Percentiles rank a stretch among this genome's conserved stretches.
phyloP scores from a whole-genome alignment of 345 rosid species.

The Bretschneidera sinensis region DNA sequence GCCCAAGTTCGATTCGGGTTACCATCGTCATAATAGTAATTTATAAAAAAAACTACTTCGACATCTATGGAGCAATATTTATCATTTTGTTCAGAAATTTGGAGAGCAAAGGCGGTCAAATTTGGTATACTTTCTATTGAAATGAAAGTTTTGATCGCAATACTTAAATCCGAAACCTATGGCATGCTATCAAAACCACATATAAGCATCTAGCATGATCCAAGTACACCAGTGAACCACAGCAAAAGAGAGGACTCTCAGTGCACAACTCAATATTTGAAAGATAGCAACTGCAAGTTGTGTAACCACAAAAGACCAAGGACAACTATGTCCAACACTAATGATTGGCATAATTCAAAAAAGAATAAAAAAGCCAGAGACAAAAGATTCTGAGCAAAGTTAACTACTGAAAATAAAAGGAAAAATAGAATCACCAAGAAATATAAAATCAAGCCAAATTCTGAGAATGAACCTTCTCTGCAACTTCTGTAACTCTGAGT shows the following conservation, averaged over 20 bases:
- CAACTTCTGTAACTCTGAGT: slow-evolving; percentile 71
- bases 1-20: no score
- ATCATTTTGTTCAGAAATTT: not conserved
- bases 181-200: not conserved
- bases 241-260: not conserved
- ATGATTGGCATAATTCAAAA: no score
- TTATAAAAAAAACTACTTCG: no score
- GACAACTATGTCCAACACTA: not conserved
- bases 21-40: no score
- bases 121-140: no score
- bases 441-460: not conserved
- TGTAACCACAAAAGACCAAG: no score
- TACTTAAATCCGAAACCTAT: slow-evolving; percentile 1
- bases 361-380: not conserved
- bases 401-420: not conserved
- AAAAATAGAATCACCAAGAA: not conserved
- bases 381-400: not conserved
- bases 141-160: not conserved
- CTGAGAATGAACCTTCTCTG: slow-evolving; percentile 65
- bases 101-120: not conserved
- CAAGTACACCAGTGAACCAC: not conserved
- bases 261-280: no score
- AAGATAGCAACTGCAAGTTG: no score
- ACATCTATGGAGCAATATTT: not conserved
- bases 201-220: not conserved